Evolutionary conservation across 2,329 filamentous ascomycete species (phyloP).

Genomic region (Talaromyces sp.): DNA sequence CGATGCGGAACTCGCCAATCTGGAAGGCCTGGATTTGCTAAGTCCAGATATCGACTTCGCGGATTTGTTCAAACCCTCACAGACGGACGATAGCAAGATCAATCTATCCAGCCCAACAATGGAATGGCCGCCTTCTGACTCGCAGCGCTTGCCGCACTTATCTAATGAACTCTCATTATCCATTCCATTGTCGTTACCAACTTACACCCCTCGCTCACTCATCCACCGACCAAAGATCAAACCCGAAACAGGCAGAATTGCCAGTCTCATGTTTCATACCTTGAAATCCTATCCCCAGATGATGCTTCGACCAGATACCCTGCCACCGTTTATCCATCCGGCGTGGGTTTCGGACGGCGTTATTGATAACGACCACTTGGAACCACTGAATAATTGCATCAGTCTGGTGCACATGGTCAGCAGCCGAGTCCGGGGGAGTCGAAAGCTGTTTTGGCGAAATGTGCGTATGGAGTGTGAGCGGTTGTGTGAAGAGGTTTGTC

Average conservation of each 20-base stretch:
- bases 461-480: conserved; percentile 44
- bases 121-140: not conserved
- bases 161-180: conserved; percentile 3
- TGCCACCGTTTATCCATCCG: conserved; percentile 46
- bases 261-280: conserved; percentile 39
- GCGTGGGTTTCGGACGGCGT: conserved; percentile 22
- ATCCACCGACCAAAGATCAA: conserved; percentile 22
- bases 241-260: conserved; percentile 30
- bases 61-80: not conserved
- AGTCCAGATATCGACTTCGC: conserved; percentile 4
- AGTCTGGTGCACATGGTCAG: conserved; percentile 42
- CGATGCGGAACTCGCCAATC: not conserved
- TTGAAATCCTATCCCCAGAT: conserved; percentile 44
- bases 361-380: conserved; percentile 25
- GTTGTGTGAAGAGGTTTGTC: conserved; percentile 34
- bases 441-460: conserved; percentile 47
- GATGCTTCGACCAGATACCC: conserved; percentile 36
- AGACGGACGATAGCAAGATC: not conserved
- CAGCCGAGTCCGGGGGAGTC: conserved; percentile 30
- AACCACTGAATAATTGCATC: conserved; percentile 43
- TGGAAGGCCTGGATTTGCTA: not conserved
- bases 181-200: not conserved
- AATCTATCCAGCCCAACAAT: not conserved
- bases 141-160: not conserved
- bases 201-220: conserved; percentile 10